These are phyloP conservation scores for Fonsecaea monophora DNA, from an alignment of 2,329 filamentous ascomycete species.

Conservation along the genomic window DNA sequence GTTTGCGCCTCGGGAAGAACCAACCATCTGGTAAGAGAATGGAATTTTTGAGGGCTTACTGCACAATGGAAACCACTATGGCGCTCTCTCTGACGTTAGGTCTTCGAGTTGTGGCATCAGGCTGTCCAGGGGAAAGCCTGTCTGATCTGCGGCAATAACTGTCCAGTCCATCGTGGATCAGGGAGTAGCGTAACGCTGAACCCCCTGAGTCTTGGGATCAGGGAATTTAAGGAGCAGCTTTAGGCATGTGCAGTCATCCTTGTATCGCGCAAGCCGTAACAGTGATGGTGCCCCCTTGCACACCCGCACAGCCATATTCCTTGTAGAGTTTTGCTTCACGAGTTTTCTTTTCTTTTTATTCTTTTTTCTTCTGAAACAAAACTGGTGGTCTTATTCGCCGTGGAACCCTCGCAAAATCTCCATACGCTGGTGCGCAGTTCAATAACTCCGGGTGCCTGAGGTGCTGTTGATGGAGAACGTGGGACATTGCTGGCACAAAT, in stretches of 20 bases:
- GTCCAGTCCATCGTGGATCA: background rate
- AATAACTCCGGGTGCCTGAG: background rate
- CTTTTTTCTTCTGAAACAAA: background rate
- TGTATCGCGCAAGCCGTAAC: background rate
- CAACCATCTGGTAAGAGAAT: background rate
- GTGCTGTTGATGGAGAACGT: background rate
- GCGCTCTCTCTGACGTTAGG: background rate
- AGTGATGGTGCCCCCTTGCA: background rate
- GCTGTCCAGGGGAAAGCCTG: background rate
- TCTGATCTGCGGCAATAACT: background rate
- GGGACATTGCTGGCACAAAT: background rate
- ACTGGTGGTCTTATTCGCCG: background rate
- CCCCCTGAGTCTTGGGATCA: background rate
- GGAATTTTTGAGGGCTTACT: background rate
- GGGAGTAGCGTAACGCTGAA: background rate
- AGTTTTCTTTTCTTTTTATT: background rate
- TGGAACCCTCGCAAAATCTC: background rate
- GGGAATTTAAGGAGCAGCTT: conserved; percentile 4
- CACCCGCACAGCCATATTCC: background rate
- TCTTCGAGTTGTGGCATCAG: background rate
- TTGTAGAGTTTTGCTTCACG: background rate
- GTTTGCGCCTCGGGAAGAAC: background rate
- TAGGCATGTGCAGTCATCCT: background rate
- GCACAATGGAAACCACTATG: background rate
- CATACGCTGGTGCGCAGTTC: background rate